Evolutionary conservation across 192 early-diverging fungal species (phyloP).

Genomic region (Kickxella alabastrina): DNA sequence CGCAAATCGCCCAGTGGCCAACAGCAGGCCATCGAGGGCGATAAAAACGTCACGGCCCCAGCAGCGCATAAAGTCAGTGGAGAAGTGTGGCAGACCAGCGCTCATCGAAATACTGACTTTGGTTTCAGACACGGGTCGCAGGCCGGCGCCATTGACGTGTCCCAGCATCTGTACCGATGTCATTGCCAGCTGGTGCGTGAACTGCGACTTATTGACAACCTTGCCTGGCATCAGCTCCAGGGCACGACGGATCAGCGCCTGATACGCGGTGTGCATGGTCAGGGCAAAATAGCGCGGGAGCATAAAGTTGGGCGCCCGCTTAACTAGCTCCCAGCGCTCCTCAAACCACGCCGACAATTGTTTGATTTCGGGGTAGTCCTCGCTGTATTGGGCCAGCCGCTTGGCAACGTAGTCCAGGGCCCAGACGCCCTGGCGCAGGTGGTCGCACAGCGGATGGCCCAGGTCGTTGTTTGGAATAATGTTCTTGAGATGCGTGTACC

Average conservation of each 20-base stretch:
- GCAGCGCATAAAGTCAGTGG: constrained; percentile 85
- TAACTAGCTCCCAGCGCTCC: constrained; percentile 67
- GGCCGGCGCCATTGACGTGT: constrained; percentile 73
- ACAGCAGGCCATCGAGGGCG: constrained; percentile 74
- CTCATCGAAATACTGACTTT: constrained; percentile 65
- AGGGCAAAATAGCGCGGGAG: constrained; percentile 93
- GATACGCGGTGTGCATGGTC: constrained; percentile 72
- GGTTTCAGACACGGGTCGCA: constrained; percentile 56
- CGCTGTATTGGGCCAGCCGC: constrained; percentile 55
- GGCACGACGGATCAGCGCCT: constrained; percentile 62
- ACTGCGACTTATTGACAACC: constrained; percentile 55
- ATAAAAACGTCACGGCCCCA: constrained; percentile 99
- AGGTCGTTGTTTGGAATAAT: constrained; percentile 85
- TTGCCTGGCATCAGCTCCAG: constrained; percentile 60
- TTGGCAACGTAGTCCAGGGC: constrained; percentile 80
- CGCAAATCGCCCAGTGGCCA: constrained; percentile 78
- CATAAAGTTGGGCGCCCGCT: constrained; percentile 74
- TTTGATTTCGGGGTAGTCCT: constrained; percentile 20
- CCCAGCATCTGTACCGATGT: constrained; percentile 85
- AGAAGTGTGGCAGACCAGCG: constrained; percentile 94
- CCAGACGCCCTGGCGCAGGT: constrained; percentile 89
- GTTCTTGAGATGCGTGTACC: constrained; percentile 73
- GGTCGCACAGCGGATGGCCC: constrained; percentile 86
- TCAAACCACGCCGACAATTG: constrained; percentile 71
- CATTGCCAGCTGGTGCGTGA: constrained; percentile 70